These are phyloP conservation scores for Debaryomycetaceae sp. DNA, from an alignment of 1,139 yeast genomes.

Conservation along the genomic window DNA sequence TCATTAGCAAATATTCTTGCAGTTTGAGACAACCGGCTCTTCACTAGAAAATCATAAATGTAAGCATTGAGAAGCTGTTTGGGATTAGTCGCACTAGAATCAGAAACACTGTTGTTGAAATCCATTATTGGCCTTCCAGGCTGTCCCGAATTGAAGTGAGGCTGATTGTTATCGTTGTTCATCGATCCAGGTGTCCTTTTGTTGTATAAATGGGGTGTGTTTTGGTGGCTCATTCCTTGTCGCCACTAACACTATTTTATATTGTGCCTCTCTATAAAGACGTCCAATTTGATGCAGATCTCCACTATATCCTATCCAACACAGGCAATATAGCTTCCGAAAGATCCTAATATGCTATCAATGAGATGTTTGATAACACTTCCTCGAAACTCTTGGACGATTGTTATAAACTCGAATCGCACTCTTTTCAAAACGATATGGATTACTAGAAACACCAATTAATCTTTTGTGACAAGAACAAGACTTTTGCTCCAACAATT, in stretches of 20 bases:
- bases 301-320: neutral
- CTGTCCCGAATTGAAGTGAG: slow-evolving; percentile 1
- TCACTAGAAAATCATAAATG: slow-evolving; percentile 80
- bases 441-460: too few relatives aligned
- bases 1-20: slow-evolving; percentile 73
- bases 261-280: neutral
- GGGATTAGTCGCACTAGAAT: slow-evolving; percentile 52
- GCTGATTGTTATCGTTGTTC: slow-evolving; percentile 8
- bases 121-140: slow-evolving; percentile 9
- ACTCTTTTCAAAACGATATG: too few relatives aligned
- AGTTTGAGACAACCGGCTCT: slow-evolving; percentile 67
- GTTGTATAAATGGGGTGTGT: slow-evolving; percentile 33
- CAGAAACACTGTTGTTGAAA: slow-evolving; percentile 28
- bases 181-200: slow-evolving; percentile 27
- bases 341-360: neutral
- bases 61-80: slow-evolving; percentile 77
- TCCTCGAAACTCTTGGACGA: neutral
- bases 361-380: too few relatives aligned
- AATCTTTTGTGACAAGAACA: too few relatives aligned
- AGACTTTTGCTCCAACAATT: neutral
- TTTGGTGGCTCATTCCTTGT: slow-evolving; percentile 29
- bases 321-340: neutral
- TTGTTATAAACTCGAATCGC: too few relatives aligned
- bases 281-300: neutral
- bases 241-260: too few relatives aligned